These are phyloP conservation scores for Corniculantispora saksenae DNA, from an alignment of 2,329 filamentous ascomycete species.

Conservation along the genomic window DNA sequence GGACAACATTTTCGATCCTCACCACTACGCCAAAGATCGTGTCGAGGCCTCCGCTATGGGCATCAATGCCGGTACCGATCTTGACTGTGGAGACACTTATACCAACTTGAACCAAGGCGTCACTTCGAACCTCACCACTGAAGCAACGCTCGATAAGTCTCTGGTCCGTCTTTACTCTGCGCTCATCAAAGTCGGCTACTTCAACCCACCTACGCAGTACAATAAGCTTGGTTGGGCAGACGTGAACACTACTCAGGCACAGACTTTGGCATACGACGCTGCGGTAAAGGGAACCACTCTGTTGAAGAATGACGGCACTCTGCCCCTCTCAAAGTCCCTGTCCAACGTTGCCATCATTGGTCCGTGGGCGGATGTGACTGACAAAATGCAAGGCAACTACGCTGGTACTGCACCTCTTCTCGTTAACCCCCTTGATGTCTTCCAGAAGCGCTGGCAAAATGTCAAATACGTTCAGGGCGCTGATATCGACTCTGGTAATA, in stretches of 20 bases:
- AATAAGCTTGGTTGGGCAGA: conserved; percentile 54
- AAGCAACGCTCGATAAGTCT: conserved; percentile 39
- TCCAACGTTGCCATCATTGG: conserved; percentile 32
- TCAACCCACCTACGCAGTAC: conserved; percentile 53
- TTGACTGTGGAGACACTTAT: conserved; percentile 24
- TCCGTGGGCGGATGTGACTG: conserved; percentile 42
- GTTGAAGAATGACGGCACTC: conserved; percentile 55
- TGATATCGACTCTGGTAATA: conserved; percentile 29
- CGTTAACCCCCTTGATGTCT: conserved; percentile 19
- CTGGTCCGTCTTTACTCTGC: conserved; percentile 54
- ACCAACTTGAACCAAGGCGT: conserved; percentile 34
- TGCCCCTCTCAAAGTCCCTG: conserved; percentile 43
- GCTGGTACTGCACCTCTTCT: conserved; percentile 28
- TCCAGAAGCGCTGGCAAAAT: conserved; percentile 21
- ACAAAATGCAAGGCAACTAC: conserved; percentile 28
- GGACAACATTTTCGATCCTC: conserved; percentile 53
- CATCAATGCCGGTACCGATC: conserved; percentile 35
- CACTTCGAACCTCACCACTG: conserved; percentile 44
- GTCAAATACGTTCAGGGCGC: conserved; percentile 41
- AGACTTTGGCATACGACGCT: conserved; percentile 57
- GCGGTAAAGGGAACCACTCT: conserved; percentile 49
- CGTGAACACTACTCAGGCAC: conserved; percentile 55
- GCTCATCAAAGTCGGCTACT: conserved; percentile 58
- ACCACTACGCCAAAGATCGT: conserved; percentile 39
- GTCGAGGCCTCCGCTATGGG: conserved; percentile 37